Evolutionary conservation across 768 basidiomycete genomes (phyloP).

Genomic region (Pholiota molesta): DNA sequence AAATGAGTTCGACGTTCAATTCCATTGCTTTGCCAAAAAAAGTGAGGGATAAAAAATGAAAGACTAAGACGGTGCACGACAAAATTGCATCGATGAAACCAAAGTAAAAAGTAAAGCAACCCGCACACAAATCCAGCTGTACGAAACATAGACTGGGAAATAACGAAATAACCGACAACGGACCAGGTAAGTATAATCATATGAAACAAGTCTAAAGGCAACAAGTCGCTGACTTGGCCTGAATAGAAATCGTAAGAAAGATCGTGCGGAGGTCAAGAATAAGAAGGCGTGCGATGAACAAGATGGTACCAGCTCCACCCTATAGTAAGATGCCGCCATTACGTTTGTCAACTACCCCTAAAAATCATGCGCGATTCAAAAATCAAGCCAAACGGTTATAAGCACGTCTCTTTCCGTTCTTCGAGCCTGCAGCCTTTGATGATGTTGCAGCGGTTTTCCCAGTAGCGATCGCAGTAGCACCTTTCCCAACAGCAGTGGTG

Average conservation of each 20-base stretch:
- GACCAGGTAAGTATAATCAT: constrained; percentile 12
- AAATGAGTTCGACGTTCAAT: constrained; percentile 13
- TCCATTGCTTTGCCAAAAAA: constrained; percentile 15
- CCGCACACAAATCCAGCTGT: constrained; percentile 18
- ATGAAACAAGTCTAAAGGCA: constrained; percentile 7
- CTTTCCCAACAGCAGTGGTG: background rate
- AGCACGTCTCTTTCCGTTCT: constrained; percentile 6
- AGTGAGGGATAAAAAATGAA: constrained; percentile 14
- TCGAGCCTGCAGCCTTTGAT: constrained; percentile 1
- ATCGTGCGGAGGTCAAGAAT: constrained; percentile 13
- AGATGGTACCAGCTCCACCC: constrained; percentile 7
- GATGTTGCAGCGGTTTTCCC: constrained; percentile 4
- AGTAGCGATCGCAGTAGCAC: background rate
- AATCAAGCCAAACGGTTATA: constrained; percentile 7
- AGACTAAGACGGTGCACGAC: constrained; percentile 17
- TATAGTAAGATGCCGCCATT: background rate
- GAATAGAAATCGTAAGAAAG: constrained; percentile 11
- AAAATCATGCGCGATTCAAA: background rate
- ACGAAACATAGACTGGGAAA: constrained; percentile 1
- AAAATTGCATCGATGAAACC: constrained; percentile 8
- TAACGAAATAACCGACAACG: constrained; percentile 11
- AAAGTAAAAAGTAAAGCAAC: constrained; percentile 13
- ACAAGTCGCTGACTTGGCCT: constrained; percentile 18
- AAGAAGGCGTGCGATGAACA: background rate
- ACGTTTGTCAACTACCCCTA: background rate